Evolutionary conservation across 75 land plant species (phyloP), one percentile per base, ranked within the genome.

Genomic region (Selaginella tamariscina): DNA sequence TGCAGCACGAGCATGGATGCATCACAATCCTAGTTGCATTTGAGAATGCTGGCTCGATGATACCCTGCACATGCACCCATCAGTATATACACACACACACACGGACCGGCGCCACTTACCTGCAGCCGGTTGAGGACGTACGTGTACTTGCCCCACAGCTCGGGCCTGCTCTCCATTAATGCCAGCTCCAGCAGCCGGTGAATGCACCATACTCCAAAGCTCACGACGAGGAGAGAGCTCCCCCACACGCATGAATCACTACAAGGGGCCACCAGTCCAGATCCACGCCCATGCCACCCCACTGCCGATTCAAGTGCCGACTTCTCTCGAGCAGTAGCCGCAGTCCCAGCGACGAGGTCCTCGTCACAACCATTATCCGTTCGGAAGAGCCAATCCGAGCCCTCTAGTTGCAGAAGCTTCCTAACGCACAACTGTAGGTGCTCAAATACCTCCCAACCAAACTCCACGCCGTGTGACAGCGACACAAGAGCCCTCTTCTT

Each of bases 161-260:
- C 99, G 15, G 99, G 99, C 27, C 99, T 77, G 72, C 99, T 95
- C 74, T 95, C 99, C 96, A 90, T 82, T 27, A 90, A 71, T 1
- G 87, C 85, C 26, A 95, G 78, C 44, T 85, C 84, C 65, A 95
- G 71, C 11, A 90, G 77, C 55, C 96, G 76, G 31, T 78, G 96
- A 32, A 90, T 80, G 80, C 99, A 90, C 96, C 96, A 95, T 15
- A 95, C 96, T 39, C 99, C 99, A 77, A 95, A 95, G 75, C 99
- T 90, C 11, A 39, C 49, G 2, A 87, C 65, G 1, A 90, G 74
- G 27, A 95, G 78, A 55, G 73, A 75, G 9, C 65, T 68, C 54
- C 56, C 77, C 96, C 96, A 95, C 0, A 87, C 56, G 68, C 99
- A 95, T 20, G 74, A 81, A 13, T 90, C 96, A 0, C 91, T 91